Conservation (phyloP, 345 rosid genomes). For the Lepidium didymum region DNA sequence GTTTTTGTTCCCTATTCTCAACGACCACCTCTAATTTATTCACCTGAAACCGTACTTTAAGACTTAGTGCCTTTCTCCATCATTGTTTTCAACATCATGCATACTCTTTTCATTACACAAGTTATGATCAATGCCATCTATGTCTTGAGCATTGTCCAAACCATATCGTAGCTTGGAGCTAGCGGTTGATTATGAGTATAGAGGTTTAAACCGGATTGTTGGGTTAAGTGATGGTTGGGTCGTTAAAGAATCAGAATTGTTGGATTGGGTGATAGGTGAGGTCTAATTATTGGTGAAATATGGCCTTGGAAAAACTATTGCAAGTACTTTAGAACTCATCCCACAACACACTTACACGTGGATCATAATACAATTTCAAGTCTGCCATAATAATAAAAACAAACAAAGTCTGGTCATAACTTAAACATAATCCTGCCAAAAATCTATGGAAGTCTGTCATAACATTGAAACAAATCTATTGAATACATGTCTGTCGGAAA, state of each 20-base stretch:
- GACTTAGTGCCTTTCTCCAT: neutral
- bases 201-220: neutral
- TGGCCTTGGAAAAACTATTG: no score
- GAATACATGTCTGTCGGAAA: no score
- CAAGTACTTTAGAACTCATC: no score
- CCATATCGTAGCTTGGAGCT: neutral
- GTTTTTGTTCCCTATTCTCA: constrained; percentile 3
- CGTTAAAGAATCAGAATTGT: neutral
- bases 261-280: no score
- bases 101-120: neutral
- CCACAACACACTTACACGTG: no score
- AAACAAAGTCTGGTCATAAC: no score
- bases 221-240: neutral
- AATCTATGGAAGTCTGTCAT: no score
- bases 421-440: no score
- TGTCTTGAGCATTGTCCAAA: neutral
- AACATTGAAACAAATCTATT: no score
- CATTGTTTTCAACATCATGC: neutral
- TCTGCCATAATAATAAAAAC: no score
- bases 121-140: neutral
- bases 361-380: no score
- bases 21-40: neutral
- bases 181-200: neutral
- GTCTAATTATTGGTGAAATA: no score
- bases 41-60: neutral